phyloP scores from a whole-genome alignment of 768 basidiomycete genomes.

The Tricholoma sp. region DNA sequence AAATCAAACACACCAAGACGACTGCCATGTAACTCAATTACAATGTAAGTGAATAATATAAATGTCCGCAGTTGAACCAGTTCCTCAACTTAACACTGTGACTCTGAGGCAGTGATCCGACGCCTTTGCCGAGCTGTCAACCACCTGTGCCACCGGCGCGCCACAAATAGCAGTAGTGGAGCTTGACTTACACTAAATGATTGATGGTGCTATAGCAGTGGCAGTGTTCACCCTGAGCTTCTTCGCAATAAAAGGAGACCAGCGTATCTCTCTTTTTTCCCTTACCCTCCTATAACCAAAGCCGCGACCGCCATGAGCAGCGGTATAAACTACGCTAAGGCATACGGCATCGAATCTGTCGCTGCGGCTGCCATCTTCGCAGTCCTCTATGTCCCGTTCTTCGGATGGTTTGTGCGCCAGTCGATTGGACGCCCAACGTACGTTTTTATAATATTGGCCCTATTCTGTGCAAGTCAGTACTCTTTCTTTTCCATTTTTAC shows the following conservation, averaged over 20 bases:
- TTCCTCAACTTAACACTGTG: no score
- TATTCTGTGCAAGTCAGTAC: constrained; percentile 36
- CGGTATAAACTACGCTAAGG: constrained; percentile 28
- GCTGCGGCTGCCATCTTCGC: constrained; percentile 33
- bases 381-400: constrained; percentile 26
- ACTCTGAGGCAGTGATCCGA: no score
- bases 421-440: constrained; percentile 27
- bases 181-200: no score
- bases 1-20: no score
- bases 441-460: constrained; percentile 26
- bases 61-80: no score
- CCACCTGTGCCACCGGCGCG: no score
- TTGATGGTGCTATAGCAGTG: no score
- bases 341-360: constrained; percentile 28
- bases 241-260: neutral
- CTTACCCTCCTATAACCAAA: neutral
- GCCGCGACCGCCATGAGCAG: neutral
- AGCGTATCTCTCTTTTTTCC: neutral
- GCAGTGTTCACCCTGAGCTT: neutral
- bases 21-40: no score
- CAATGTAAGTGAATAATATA: no score
- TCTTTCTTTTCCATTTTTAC: neutral
- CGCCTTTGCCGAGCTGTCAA: no score
- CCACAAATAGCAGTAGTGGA: no score
- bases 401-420: constrained; percentile 25